These are phyloP conservation scores for Cubamyces sp. DNA, from an alignment of 768 basidiomycete species.

Conservation along the genomic window DNA sequence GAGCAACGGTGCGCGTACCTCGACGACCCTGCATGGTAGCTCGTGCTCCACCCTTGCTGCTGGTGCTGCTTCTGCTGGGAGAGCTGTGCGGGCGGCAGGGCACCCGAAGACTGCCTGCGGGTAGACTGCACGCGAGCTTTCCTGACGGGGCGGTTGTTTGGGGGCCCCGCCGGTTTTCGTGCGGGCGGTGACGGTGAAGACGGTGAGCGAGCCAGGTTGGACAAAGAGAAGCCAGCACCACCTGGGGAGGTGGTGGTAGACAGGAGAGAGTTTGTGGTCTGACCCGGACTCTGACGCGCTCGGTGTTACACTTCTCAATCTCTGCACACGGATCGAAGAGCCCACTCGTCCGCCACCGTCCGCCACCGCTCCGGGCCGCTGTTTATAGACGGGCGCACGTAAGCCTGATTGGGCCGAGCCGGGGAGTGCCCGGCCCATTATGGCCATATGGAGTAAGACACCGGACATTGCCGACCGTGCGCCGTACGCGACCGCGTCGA, in stretches of 20 bases:
- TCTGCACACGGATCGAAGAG: constrained; percentile 1
- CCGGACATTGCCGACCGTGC: neutral
- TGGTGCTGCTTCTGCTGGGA: constrained; percentile 31
- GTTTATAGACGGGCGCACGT: neutral
- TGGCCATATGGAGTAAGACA: neutral
- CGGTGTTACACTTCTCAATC: neutral
- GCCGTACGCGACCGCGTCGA: constrained; percentile 10
- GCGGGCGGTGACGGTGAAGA: constrained; percentile 78
- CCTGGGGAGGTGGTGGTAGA: constrained; percentile 13
- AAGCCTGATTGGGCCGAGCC: constrained; percentile 4
- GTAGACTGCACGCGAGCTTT: constrained; percentile 38
- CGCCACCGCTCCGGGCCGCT: neutral
- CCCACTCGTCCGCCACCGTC: neutral
- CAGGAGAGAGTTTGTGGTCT: neutral
- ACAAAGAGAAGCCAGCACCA: constrained; percentile 20
- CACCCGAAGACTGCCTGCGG: constrained; percentile 38
- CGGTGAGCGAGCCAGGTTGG: constrained; percentile 78
- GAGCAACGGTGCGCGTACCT: constrained; percentile 48
- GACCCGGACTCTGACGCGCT: neutral
- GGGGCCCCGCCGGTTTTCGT: constrained; percentile 54
- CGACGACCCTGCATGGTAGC: constrained; percentile 85
- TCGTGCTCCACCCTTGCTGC: constrained; percentile 75
- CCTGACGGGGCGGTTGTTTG: constrained; percentile 46
- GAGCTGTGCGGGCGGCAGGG: constrained; percentile 33
- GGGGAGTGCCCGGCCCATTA: neutral